These are phyloP conservation scores for Bacidia gigantensis DNA, from an alignment of 495 filamentous ascomycete species.

Conservation along the genomic window DNA sequence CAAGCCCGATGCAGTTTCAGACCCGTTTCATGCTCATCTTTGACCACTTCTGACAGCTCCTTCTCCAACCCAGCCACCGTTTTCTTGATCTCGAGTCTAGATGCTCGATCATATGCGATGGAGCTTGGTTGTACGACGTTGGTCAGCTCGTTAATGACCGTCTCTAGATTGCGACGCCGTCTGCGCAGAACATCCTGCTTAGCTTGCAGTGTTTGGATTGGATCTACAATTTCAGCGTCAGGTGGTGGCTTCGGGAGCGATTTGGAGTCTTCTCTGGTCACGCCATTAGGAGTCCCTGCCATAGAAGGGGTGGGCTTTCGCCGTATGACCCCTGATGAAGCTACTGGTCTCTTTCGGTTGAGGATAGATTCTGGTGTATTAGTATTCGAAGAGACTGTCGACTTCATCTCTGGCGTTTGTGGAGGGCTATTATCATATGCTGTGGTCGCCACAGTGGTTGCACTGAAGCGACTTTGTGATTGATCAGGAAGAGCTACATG, in stretches of 20 bases:
- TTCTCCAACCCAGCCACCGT: slow-evolving; percentile 54
- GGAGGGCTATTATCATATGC: slow-evolving; percentile 30
- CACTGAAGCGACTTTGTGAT: slow-evolving; percentile 57
- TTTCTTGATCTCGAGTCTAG: slow-evolving; percentile 54
- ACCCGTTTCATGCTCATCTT: slow-evolving; percentile 76
- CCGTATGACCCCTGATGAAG: slow-evolving; percentile 15
- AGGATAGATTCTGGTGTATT: slow-evolving; percentile 30
- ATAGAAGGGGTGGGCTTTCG: slow-evolving; percentile 22
- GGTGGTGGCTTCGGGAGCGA: slow-evolving; percentile 43
- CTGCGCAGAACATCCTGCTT: slow-evolving; percentile 49
- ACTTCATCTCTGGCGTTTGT: slow-evolving; percentile 25
- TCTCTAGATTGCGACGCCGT: slow-evolving; percentile 56
- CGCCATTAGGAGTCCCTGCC: slow-evolving; percentile 1
- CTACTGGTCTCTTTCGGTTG: slow-evolving; percentile 35
- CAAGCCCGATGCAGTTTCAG: slow-evolving; percentile 69
- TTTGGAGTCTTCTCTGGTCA: slow-evolving; percentile 27
- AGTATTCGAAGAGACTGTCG: slow-evolving; percentile 24
- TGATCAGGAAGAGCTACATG: slow-evolving; percentile 27
- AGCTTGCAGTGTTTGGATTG: slow-evolving; percentile 52
- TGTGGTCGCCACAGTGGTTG: slow-evolving; percentile 53
- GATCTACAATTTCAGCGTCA: slow-evolving; percentile 42
- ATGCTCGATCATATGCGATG: slow-evolving; percentile 40
- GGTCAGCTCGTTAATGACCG: slow-evolving; percentile 58
- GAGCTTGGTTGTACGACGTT: slow-evolving; percentile 43
- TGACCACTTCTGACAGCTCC: slow-evolving; percentile 66